A percentile compares a stretch with the other conserved stretches of the same genome.
Conservation (phyloP, 352 stramenopile species). For the Pythium rhizo-oryzae region DNA sequence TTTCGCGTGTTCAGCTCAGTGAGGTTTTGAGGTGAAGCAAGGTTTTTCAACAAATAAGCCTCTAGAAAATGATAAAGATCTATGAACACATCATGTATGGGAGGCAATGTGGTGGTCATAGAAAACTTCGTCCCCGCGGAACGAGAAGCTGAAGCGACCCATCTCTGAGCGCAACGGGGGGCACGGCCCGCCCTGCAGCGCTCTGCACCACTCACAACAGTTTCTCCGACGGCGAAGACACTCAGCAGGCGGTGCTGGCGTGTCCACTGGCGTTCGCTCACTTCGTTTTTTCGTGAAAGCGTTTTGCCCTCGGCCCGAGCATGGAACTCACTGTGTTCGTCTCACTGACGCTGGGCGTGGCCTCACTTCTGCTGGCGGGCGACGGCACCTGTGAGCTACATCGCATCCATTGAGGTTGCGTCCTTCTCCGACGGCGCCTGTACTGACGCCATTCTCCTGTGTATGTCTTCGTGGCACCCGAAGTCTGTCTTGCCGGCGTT, state of each 20-base stretch:
- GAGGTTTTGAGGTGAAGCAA: slow-evolving; percentile 13
- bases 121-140: no score
- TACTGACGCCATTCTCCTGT: neutral
- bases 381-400: slow-evolving; percentile 41
- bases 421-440: slow-evolving; percentile 8
- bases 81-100: slow-evolving; percentile 4
- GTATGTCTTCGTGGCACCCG: neutral
- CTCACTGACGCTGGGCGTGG: slow-evolving; percentile 44
- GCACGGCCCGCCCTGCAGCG: no score
- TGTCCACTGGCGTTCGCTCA: neutral
- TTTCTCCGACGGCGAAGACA: neutral
- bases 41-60: slow-evolving; percentile 5
- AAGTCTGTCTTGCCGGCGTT: slow-evolving; percentile 41
- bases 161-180: no score
- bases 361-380: slow-evolving; percentile 44
- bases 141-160: no score
- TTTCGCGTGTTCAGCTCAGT: slow-evolving; percentile 1
- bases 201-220: neutral
- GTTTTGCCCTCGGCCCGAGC: no score
- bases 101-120: neutral
- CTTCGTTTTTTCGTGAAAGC: neutral
- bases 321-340: slow-evolving; percentile 71
- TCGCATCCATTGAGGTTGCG: no score
- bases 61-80: slow-evolving; percentile 16
- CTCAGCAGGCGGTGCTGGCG: no score